Evolutionary conservation across 2,329 filamentous ascomycete genomes (phyloP).

Genomic region (Apiospora phragmitis): DNA sequence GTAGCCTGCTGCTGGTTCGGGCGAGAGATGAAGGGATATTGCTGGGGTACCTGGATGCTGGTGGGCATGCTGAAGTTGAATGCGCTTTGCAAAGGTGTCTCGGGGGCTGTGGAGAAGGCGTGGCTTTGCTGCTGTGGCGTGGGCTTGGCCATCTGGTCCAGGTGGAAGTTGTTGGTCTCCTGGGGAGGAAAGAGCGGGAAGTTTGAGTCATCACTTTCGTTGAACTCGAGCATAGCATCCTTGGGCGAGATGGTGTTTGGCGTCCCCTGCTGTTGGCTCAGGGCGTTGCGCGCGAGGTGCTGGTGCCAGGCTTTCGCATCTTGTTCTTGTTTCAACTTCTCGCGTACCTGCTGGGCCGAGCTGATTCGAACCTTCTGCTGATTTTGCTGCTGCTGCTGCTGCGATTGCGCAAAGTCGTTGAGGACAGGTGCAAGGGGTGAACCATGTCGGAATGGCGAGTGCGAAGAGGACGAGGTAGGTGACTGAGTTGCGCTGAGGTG

Average conservation of each 20-base stretch:
- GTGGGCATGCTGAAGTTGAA: constrained; percentile 40
- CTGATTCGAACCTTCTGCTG: constrained; percentile 42
- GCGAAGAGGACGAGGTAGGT: constrained; percentile 47
- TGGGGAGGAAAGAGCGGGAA: constrained; percentile 73
- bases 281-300: constrained; percentile 40
- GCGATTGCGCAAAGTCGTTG: constrained; percentile 42
- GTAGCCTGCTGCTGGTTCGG: constrained; percentile 35
- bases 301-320: constrained; percentile 50
- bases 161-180: constrained; percentile 45
- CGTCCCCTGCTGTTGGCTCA: constrained; percentile 44
- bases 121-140: constrained; percentile 14
- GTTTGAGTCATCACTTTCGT: constrained; percentile 68
- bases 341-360: constrained; percentile 59
- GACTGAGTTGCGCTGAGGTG: constrained; percentile 62
- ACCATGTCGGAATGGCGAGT: constrained; percentile 79
- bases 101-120: constrained; percentile 26
- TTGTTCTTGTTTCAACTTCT: constrained; percentile 61
- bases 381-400: constrained; percentile 20
- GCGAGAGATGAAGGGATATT: constrained; percentile 45
- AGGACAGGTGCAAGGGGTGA: constrained; percentile 59
- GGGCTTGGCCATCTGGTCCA: constrained; percentile 41
- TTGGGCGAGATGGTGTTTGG: constrained; percentile 94
- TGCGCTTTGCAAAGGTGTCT: constrained; percentile 27
- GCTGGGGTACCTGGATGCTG: constrained; percentile 46
- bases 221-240: constrained; percentile 84